These are phyloP conservation scores for Yamadazyma sp. DNA, from an alignment of 805 yeast species.

Conservation along the genomic window DNA sequence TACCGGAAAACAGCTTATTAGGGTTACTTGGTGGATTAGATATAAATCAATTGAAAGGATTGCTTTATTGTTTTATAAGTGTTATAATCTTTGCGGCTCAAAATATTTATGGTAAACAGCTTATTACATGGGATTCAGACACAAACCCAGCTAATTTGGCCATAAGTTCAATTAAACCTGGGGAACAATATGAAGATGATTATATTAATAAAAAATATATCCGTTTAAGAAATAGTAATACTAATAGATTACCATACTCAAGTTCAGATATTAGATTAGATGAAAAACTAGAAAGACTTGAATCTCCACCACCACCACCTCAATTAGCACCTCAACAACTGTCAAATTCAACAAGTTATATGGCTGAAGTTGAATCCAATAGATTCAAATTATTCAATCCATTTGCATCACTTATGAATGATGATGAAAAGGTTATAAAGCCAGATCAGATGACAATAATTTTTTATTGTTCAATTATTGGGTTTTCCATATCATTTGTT, in stretches of 20 bases:
- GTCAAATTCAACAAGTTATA: slow-evolving; percentile 6
- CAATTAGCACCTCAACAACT: too few species aligned
- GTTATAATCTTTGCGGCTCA: slow-evolving; percentile 79
- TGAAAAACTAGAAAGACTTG: slow-evolving; percentile 20
- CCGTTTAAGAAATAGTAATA: slow-evolving; percentile 23
- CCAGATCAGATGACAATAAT: slow-evolving; percentile 82
- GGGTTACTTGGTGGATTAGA: neutral
- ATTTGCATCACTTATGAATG: slow-evolving; percentile 14
- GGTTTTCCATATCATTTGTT: slow-evolving; percentile 67
- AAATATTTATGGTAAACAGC: slow-evolving; percentile 81
- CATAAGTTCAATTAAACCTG: slow-evolving; percentile 17
- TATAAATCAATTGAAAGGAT: slow-evolving; percentile 50
- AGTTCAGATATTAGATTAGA: slow-evolving; percentile 30
- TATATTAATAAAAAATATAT: slow-evolving; percentile 11
- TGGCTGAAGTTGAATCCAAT: slow-evolving; percentile 14
- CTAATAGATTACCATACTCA: slow-evolving; percentile 29
- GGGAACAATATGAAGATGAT: neutral
- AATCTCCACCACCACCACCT: neutral
- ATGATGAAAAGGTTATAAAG: slow-evolving; percentile 28
- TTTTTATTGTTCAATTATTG: slow-evolving; percentile 73
- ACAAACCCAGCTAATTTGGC: slow-evolving; percentile 26
- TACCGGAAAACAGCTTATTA: slow-evolving; percentile 1
- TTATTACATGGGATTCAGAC: slow-evolving; percentile 54
- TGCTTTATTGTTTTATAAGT: slow-evolving; percentile 64
- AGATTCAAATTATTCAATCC: slow-evolving; percentile 18